Conservation (phyloP, 768 basidiomycete genomes). For the Boletus edulis region DNA sequence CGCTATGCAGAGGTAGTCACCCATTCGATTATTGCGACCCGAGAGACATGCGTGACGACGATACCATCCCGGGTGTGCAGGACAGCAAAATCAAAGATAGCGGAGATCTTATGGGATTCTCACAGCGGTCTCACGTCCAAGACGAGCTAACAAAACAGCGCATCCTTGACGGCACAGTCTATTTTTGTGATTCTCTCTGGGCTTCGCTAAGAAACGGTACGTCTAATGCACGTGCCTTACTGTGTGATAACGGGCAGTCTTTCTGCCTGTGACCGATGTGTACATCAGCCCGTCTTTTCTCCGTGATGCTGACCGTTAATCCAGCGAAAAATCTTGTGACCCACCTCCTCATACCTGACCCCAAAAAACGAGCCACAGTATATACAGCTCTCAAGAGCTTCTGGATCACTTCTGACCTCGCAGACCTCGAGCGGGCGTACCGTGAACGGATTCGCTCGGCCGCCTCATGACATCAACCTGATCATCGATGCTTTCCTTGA, state of each 20-base stretch:
- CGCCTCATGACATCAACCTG: conserved; percentile 10
- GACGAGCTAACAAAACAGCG: conserved; percentile 66
- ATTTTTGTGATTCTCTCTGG: conserved; percentile 60
- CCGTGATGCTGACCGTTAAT: conserved; percentile 5
- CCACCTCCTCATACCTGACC: conserved; percentile 60
- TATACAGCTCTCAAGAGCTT: conserved; percentile 53
- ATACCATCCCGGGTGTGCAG: conserved; percentile 1
- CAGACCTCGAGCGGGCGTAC: conserved; percentile 62
- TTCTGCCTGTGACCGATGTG: not conserved
- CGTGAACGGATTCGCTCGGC: conserved; percentile 44
- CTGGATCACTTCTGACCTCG: conserved; percentile 67
- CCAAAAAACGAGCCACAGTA: conserved; percentile 60
- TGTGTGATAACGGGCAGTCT: conserved; percentile 1
- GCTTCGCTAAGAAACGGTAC: conserved; percentile 54
- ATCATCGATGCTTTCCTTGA: not conserved
- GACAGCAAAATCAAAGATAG: conserved; percentile 33
- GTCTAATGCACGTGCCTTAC: conserved; percentile 10
- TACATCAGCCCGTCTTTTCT: not conserved
- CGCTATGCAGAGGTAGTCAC: conserved; percentile 56
- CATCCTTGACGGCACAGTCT: conserved; percentile 60
- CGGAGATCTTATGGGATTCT: conserved; percentile 30
- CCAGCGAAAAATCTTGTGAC: conserved; percentile 55
- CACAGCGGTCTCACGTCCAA: conserved; percentile 38
- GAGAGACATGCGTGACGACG: conserved; percentile 12
- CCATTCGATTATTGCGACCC: conserved; percentile 66